Base-by-base conservation (phyloP, 2,329 filamentous ascomycete species). In the Apiospora pterosperma region DNA sequence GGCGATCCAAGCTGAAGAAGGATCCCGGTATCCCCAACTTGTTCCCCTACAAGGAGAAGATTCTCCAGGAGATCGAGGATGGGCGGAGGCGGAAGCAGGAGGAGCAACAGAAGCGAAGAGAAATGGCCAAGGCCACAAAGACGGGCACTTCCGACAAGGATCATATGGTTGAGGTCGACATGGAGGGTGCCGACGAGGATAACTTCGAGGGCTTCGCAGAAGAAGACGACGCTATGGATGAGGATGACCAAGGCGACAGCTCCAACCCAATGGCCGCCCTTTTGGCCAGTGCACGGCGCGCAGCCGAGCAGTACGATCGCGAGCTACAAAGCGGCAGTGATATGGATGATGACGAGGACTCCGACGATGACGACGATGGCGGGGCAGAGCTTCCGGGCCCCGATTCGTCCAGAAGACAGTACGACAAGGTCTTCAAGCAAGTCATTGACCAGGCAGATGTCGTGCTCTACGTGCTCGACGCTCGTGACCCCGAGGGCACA, bases 1-100 rank as follows among this genome's bases (percentile, higher is more conserved):
- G 96, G 93, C 89, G 92, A 71, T 94, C 93, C 66, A 92, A 93
- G 78, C 77, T 97, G 71, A 98, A 97, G 87, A 99, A 98, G 82
- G 96, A 99, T 74, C 96, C 95, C 28, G 96, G 96, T 60, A 97
- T 99, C 67, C 96, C 96, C 44, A 99, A 98, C 76, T 81, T 97
- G 39, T 99, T 97, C 81, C 96, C 96, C 0, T 97, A 96, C 85
- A 99, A 99, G 82, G 94, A 97, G 78, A 94, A 91, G 83, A 87
- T 99, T 34, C 86, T 99, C 38, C 89, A 94, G 65, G 93, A 99
- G 79, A 96, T 99, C 72, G 96, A 99, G 80, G 92, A 97, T 80
- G 90, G 88, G 72, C 91, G 91, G 75, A 82, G 90, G 70, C 82
- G 87, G 77, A 97, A 95, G 82, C 88, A 88, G 68, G 93, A 97